phyloP scores from a whole-genome alignment of 2,329 filamentous ascomycete species.

The Aspergillus proliferans region DNA sequence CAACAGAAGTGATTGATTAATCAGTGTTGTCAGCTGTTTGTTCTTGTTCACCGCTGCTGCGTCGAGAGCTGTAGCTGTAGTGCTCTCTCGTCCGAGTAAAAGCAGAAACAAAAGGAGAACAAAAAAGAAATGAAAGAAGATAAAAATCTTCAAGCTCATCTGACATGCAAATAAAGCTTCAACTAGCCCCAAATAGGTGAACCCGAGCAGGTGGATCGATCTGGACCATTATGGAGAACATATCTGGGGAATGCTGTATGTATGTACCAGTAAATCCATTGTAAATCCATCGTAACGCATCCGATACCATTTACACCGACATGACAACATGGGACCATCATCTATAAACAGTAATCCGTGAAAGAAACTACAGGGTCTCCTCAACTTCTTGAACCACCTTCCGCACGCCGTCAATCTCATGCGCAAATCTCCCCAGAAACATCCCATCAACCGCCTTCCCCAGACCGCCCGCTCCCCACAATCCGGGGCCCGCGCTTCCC shows the following conservation, averaged over 20 bases:
- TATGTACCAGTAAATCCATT: no score
- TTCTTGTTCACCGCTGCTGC: no score
- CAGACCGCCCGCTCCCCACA: constrained; percentile 54
- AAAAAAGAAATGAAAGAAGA: not conserved
- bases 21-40: no score
- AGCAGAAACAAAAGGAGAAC: constrained; percentile 1
- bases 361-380: constrained; percentile 24
- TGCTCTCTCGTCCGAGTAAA: constrained; percentile 9
- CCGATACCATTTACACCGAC: not conserved
- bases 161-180: constrained; percentile 1
- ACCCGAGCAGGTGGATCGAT: not conserved
- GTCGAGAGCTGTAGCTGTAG: no score
- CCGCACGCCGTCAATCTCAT: constrained; percentile 65
- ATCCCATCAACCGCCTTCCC: constrained; percentile 68
- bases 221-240: not conserved
- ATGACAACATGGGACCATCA: not conserved
- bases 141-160: constrained; percentile 6
- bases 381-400: constrained; percentile 68
- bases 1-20: constrained; percentile 19
- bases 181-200: not conserved
- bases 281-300: not conserved
- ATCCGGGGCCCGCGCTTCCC: constrained; percentile 72
- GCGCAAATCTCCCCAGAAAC: constrained; percentile 75
- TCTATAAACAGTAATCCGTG: not conserved
- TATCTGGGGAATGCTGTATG: no score